phyloP scores from a whole-genome alignment of 2,329 filamentous ascomycete species.

The Fusarium sulawesiense region DNA sequence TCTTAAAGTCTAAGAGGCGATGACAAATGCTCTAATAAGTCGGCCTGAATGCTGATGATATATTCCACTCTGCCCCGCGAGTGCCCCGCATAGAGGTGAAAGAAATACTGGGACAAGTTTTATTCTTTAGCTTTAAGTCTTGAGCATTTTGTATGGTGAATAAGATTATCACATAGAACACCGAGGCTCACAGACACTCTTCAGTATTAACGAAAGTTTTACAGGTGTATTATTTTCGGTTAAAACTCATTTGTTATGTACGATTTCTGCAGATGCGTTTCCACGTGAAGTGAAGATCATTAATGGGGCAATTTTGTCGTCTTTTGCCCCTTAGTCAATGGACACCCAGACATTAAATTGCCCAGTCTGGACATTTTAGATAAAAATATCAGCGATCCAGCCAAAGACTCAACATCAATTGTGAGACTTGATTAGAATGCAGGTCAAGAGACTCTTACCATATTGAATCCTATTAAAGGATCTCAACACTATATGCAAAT shows the following conservation, averaged over 20 bases:
- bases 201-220: background rate
- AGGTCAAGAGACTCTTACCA: rapidly evolving
- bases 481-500: background rate
- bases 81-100: constrained; percentile 43
- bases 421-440: background rate
- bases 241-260: background rate
- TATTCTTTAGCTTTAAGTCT: background rate
- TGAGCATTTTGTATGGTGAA: background rate
- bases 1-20: constrained; percentile 13
- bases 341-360: background rate
- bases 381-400: background rate
- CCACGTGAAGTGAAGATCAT: background rate
- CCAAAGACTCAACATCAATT: background rate
- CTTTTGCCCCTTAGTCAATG: constrained; percentile 9
- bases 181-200: background rate
- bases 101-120: constrained; percentile 10
- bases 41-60: constrained; percentile 13
- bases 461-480: background rate
- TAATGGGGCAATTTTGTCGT: constrained; percentile 10
- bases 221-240: background rate
- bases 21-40: constrained; percentile 43
- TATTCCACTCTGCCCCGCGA: constrained; percentile 35
- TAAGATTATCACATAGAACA: background rate
- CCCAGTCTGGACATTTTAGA: background rate
- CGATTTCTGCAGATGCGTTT: background rate